These are phyloP conservation scores for Heimioporus retisporus DNA, from an alignment of 1,284 basidiomycete species.

Conservation along the genomic window DNA sequence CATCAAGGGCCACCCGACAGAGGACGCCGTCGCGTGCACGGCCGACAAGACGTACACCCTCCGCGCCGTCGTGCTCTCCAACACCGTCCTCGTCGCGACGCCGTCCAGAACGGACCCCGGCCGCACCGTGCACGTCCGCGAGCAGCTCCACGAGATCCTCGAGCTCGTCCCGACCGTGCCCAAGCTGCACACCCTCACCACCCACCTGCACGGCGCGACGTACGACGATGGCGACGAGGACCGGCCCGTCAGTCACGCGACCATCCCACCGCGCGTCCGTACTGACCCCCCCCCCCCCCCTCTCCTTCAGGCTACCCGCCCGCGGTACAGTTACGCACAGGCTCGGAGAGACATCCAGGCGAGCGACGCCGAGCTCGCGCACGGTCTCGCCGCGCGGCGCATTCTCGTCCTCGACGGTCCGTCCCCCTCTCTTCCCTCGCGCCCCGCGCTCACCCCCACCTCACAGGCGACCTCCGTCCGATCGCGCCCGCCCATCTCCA, in stretches of 20 bases:
- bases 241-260: slow-evolving; percentile 41
- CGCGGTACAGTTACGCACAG: slow-evolving; percentile 65
- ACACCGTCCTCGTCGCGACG: slow-evolving; percentile 83
- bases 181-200: slow-evolving; percentile 74
- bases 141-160: slow-evolving; percentile 80
- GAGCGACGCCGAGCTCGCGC: slow-evolving; percentile 77
- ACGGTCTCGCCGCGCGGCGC: slow-evolving; percentile 70
- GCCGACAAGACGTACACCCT: slow-evolving; percentile 81
- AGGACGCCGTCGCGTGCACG: slow-evolving; percentile 93
- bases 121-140: slow-evolving; percentile 67
- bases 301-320: slow-evolving; percentile 33
- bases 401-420: slow-evolving; percentile 80
- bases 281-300: slow-evolving; percentile 7
- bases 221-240: slow-evolving; percentile 68
- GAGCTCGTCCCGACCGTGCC: slow-evolving; percentile 82
- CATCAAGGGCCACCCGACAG: slow-evolving; percentile 84
- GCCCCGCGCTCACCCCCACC: slow-evolving; percentile 1
- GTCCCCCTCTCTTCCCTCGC: slow-evolving; percentile 20
- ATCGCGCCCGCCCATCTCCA: slow-evolving; percentile 74
- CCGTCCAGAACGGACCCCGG: slow-evolving; percentile 53
- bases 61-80: slow-evolving; percentile 87
- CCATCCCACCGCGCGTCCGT: neutral
- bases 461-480: slow-evolving; percentile 71
- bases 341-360: slow-evolving; percentile 79
- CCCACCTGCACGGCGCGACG: slow-evolving; percentile 69